A percentile compares a stretch with the other conserved stretches of the same genome.
phyloP scores from a whole-genome alignment of 1,139 yeast genomes.

The Meyerozyma sp. region DNA sequence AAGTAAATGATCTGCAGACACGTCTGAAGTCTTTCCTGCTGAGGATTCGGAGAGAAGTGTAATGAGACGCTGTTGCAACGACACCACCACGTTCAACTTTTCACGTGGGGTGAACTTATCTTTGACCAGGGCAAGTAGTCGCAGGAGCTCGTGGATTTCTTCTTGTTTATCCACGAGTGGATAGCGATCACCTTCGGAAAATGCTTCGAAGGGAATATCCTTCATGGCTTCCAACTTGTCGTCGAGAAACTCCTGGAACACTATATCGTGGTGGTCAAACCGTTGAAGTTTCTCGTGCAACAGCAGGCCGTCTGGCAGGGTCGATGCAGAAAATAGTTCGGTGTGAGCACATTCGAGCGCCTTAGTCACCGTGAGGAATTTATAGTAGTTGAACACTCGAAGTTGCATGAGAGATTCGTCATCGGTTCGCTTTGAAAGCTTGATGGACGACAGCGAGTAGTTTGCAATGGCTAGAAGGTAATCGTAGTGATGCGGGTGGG shows the following conservation, averaged over 20 bases:
- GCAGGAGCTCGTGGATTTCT: background rate
- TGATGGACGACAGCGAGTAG: conserved; percentile 35
- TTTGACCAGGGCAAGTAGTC: conserved; percentile 5
- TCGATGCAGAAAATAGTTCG: conserved; percentile 23
- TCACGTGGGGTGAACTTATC: conserved; percentile 27
- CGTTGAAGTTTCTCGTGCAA: conserved; percentile 36
- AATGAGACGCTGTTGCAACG: conserved; percentile 29
- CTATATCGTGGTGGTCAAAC: conserved; percentile 36
- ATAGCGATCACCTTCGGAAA: background rate
- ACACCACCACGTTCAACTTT: conserved; percentile 25
- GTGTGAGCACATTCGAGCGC: conserved; percentile 31
- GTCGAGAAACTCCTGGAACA: conserved; percentile 31
- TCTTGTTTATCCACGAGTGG: background rate
- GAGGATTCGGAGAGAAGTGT: conserved; percentile 16
- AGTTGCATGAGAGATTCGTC: conserved; percentile 32
- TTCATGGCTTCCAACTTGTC: conserved; percentile 28
- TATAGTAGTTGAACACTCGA: conserved; percentile 38
- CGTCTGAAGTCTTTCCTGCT: conserved; percentile 15
- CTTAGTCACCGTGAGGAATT: conserved; percentile 28
- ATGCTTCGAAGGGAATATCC: conserved; percentile 19
- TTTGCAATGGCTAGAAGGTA: conserved; percentile 42
- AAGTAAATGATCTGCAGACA: conserved; percentile 36
- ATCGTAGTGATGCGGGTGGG: conserved; percentile 30
- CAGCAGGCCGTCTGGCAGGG: conserved; percentile 21
- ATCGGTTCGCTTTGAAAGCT: conserved; percentile 34